Base-by-base conservation (phyloP, 305 asterid species). In the Rubia tinctorum region DNA sequence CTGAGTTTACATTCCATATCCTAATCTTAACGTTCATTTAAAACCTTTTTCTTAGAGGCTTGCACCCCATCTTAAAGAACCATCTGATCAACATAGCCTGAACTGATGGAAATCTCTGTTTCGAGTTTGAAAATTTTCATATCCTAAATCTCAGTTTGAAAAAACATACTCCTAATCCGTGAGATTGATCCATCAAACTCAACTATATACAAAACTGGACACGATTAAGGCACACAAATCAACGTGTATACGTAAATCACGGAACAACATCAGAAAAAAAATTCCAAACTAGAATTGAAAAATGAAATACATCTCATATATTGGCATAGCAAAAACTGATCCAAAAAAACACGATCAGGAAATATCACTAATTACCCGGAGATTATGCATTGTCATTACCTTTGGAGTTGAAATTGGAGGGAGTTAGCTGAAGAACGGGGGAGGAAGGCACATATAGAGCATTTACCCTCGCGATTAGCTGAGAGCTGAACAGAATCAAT, bases 361-460 rank as follows among this genome's bases (percentile, higher is more conserved):
- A 53, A 15, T 15, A 5, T 0, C 8, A 51, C 15, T 47, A 12
- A 4, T 47, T 4, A 30, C 34, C n/a, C n/a, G n/a, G n/a, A n/a
- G n/a, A n/a, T n/a, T n/a, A n/a, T n/a, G n/a, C n/a, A n/a, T n/a
- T n/a, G n/a, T n/a, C n/a, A n/a, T n/a, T n/a, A n/a, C n/a, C n/a
- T 96, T 95, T 95, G 75, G 99, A 30, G 10, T 53, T 53, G 59
- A 53, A 53, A 53, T 53, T 53, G 59, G 59, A 17, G 22, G 59
- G 59, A 53, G 59, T 53, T 53, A 53, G 59, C 59, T 53, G 59
- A 53, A 53, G 59, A 53, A 53, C 59, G 6, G 59, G 22, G 22
- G 59, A 53, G 9, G 59, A 18, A 5, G 59, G 59, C 22, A 22
- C 2, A 22, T 53, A 53, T 10, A 53, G 59, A 10, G 59, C 59